These are phyloP conservation scores for Candida nonsorbophila DNA, from an alignment of 805 yeast species.

Conservation along the genomic window DNA sequence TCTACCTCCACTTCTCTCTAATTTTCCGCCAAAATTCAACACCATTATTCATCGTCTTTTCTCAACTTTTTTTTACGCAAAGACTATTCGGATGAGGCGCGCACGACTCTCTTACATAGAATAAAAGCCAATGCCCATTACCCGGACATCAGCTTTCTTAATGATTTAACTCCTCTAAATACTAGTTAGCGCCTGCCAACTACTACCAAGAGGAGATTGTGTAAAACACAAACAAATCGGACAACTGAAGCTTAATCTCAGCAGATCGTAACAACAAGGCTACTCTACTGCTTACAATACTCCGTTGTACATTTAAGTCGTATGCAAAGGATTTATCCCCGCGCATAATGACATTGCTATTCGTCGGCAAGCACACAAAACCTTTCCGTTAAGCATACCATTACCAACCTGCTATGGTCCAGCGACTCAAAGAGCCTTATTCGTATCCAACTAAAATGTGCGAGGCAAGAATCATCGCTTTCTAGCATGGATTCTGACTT, in stretches of 20 bases:
- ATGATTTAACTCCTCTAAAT: constrained; percentile 8
- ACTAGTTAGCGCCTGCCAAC: constrained; percentile 8
- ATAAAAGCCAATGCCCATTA: no score
- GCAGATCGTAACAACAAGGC: no score
- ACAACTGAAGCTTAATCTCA: no score
- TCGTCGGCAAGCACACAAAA: constrained; percentile 34
- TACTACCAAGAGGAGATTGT: constrained; percentile 8
- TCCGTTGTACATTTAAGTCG: no score
- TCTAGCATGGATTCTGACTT: constrained; percentile 11
- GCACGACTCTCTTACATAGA: constrained; percentile 2
- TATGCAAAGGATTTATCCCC: no score
- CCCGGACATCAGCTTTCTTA: constrained; percentile 3
- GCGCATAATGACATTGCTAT: constrained; percentile 41
- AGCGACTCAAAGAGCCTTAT: constrained; percentile 37
- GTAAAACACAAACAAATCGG: constrained; percentile 7
- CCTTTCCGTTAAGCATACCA: constrained; percentile 34
- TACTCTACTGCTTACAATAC: no score
- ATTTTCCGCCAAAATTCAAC: neutral
- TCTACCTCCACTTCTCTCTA: no score
- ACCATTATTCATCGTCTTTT: no score
- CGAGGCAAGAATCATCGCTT: constrained; percentile 40
- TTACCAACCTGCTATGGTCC: constrained; percentile 37
- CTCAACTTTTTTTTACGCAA: neutral
- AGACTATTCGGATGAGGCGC: constrained; percentile 1
- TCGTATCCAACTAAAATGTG: constrained; percentile 37